Conservation (phyloP, 2,329 filamentous ascomycete genomes). For the Annulohypoxylon truncatum region DNA sequence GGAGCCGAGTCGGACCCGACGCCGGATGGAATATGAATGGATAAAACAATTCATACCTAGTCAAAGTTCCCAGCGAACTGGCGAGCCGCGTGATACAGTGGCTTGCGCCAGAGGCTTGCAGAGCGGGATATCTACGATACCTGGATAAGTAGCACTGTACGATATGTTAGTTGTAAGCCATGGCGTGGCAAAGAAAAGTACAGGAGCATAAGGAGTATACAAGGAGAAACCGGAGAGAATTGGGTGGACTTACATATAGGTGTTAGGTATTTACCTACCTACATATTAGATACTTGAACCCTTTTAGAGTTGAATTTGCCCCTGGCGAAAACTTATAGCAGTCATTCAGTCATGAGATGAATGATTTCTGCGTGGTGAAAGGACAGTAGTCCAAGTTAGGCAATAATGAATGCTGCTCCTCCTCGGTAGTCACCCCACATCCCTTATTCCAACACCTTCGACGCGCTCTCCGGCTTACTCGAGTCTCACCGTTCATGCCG, state of each 20-base stretch:
- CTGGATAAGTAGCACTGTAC: background rate
- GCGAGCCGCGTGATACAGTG: slow-evolving; percentile 1
- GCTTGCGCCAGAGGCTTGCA: slow-evolving; percentile 15
- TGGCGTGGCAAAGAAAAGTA: background rate
- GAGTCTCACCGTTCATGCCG: background rate
- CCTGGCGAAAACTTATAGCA: background rate
- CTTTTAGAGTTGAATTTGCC: background rate
- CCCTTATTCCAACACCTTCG: background rate
- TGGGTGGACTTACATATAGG: too few species aligned
- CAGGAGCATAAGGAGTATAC: background rate
- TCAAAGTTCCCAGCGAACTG: too few species aligned
- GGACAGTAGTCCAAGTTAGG: background rate
- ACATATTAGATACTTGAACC: too few species aligned
- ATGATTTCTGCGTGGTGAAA: background rate
- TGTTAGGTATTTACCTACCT: too few species aligned
- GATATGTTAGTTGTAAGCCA: background rate
- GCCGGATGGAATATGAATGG: slow-evolving; percentile 12
- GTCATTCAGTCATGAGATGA: background rate
- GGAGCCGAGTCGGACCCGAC: slow-evolving; percentile 1
- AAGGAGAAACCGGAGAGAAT: background rate
- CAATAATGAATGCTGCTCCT: slow-evolving; percentile 6
- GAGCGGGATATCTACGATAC: background rate
- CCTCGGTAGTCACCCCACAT: slow-evolving; percentile 15
- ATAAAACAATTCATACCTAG: background rate
- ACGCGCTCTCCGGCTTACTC: background rate